Evolutionary conservation across 169 alveolate species (phyloP).

Genomic region (Plasmodium inui): DNA sequence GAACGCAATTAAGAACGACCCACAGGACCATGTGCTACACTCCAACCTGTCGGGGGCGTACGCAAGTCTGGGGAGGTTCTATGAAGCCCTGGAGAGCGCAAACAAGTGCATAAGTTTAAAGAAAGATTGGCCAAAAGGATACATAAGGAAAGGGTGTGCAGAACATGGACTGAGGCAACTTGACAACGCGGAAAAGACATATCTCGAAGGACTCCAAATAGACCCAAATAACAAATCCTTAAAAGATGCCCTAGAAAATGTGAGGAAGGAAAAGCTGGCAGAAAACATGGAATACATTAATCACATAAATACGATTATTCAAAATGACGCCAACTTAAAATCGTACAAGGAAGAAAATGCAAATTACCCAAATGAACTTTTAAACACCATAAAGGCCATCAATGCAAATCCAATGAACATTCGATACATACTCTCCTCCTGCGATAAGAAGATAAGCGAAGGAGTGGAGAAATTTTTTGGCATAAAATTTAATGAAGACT

Average conservation of each 20-base stretch:
- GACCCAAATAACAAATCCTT: slow-evolving; percentile 92
- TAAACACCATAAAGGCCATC: slow-evolving; percentile 50
- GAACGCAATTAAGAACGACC: slow-evolving; percentile 92
- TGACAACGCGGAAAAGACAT: slow-evolving; percentile 91
- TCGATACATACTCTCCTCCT: slow-evolving; percentile 39
- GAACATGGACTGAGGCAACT: slow-evolving; percentile 87
- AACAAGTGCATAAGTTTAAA: slow-evolving; percentile 92
- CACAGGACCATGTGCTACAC: slow-evolving; percentile 93
- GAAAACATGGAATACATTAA: slow-evolving; percentile 40
- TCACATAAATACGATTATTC: slow-evolving; percentile 65
- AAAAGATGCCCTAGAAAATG: slow-evolving; percentile 87
- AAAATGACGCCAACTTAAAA: slow-evolving; percentile 73
- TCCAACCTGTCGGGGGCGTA: slow-evolving; percentile 96
- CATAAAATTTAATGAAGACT: slow-evolving; percentile 36
- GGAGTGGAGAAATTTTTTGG: slow-evolving; percentile 72
- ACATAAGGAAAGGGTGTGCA: slow-evolving; percentile 93
- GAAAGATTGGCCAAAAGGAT: slow-evolving; percentile 95
- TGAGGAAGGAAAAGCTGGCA: slow-evolving; percentile 67
- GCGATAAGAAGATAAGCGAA: slow-evolving; percentile 56
- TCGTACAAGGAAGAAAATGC: slow-evolving; percentile 53
- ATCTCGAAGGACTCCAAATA: slow-evolving; percentile 89
- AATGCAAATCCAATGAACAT: slow-evolving; percentile 66
- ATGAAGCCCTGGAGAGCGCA: slow-evolving; percentile 94
- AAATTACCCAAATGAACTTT: slow-evolving; percentile 43
- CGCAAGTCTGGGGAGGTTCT: slow-evolving; percentile 88